A percentile compares a stretch with the other conserved stretches of the same genome.
Conservation (phyloP, 768 basidiomycete species). For the Kwoniella mangroviensis region DNA sequence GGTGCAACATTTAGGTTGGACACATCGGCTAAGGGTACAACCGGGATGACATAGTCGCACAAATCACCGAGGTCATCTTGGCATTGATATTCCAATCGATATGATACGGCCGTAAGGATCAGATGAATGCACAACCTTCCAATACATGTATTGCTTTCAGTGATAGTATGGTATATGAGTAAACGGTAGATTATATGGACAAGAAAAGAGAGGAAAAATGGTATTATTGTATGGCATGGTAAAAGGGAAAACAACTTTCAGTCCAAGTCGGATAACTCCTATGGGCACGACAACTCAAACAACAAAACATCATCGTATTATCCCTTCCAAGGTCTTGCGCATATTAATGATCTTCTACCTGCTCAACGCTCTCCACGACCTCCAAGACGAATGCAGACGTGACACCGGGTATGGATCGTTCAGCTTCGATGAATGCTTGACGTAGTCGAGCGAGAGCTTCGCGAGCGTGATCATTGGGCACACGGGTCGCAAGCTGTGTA, state of each 20-base stretch:
- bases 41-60: background rate
- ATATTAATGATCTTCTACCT: constrained; percentile 43
- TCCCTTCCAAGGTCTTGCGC: no score
- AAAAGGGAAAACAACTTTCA: no score
- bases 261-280: no score
- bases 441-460: constrained; percentile 83
- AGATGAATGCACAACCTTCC: background rate
- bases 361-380: constrained; percentile 60
- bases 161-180: background rate
- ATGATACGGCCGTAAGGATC: background rate
- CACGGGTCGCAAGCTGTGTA: constrained; percentile 72
- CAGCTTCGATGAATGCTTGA: constrained; percentile 91
- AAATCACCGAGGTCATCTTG: background rate
- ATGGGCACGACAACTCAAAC: no score
- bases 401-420: constrained; percentile 92
- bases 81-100: background rate
- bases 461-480: constrained; percentile 89
- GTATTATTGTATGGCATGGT: no score
- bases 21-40: background rate
- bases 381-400: constrained; percentile 91
- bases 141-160: background rate
- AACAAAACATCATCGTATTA: no score
- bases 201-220: no score
- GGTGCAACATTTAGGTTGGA: background rate
- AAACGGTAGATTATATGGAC: no score